A percentile compares a stretch with the other conserved stretches of the same genome.
Conservation (phyloP, 441 rosid genomes). For the Lepidium campestre region DNA sequence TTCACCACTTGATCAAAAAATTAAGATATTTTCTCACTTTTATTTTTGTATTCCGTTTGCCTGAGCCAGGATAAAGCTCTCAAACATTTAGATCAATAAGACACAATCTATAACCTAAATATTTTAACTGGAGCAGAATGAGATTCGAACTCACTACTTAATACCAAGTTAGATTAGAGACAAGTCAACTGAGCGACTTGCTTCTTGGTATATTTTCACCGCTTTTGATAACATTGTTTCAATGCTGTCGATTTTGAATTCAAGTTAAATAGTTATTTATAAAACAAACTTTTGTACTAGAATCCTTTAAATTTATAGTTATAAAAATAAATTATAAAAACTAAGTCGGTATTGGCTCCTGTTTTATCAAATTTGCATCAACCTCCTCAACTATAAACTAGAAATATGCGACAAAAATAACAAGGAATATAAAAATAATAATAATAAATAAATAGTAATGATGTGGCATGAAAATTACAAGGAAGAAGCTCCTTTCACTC, state of each 20-base stretch:
- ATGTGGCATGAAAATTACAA: conserved; percentile 13
- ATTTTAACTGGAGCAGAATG: no score
- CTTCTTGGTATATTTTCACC: no score
- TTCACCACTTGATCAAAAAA: no score
- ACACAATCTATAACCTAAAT: no score
- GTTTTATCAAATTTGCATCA: background rate
- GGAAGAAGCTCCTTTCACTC: conserved; percentile 18
- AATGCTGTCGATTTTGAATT: background rate
- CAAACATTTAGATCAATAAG: no score
- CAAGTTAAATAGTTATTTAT: background rate
- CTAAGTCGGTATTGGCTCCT: background rate
- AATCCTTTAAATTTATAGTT: background rate
- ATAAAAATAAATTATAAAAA: background rate
- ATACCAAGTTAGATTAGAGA: no score
- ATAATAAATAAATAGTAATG: background rate
- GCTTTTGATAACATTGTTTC: background rate
- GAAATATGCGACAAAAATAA: background rate
- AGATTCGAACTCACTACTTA: no score
- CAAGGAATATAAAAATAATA: background rate
- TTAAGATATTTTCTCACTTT: no score
- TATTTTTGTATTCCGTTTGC: no score
- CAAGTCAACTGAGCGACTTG: no score
- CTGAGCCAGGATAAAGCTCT: no score
- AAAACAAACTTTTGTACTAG: background rate
- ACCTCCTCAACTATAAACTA: conserved; percentile 1